Conservation (phyloP, 2,329 filamentous ascomycete species). For the Thermoascus crustaceus region DNA sequence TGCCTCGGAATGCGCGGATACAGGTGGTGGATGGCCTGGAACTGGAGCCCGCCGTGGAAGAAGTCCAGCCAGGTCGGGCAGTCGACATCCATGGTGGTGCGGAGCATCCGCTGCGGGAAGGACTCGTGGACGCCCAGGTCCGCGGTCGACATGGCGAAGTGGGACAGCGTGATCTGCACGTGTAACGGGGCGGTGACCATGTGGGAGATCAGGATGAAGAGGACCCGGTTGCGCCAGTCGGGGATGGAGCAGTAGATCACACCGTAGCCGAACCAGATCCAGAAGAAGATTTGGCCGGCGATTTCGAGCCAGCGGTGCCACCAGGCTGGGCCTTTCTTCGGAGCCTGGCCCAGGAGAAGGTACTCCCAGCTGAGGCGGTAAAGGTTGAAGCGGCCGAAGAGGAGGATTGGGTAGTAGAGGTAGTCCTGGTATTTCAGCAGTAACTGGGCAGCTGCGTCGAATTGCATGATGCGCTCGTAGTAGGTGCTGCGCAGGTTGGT, state of each 20-base stretch:
- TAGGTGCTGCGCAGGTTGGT: slow-evolving; percentile 67
- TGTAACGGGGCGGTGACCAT: slow-evolving; percentile 74
- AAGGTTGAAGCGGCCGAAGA: slow-evolving; percentile 78
- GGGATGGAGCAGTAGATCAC: slow-evolving; percentile 67
- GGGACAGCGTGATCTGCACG: slow-evolving; percentile 82
- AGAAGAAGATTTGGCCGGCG: slow-evolving; percentile 69
- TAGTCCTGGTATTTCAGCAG: slow-evolving; percentile 68
- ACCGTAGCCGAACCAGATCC: slow-evolving; percentile 79
- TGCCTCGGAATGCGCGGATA: slow-evolving; percentile 78
- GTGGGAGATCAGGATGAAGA: slow-evolving; percentile 73
- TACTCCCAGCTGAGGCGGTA: slow-evolving; percentile 75
- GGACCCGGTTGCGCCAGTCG: slow-evolving; percentile 58
- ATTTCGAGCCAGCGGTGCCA: slow-evolving; percentile 82
- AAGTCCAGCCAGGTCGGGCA: slow-evolving; percentile 84
- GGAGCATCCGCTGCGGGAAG: slow-evolving; percentile 82
- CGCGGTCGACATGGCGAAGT: slow-evolving; percentile 88
- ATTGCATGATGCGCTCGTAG: slow-evolving; percentile 72
- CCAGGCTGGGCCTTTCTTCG: slow-evolving; percentile 66
- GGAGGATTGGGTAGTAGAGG: slow-evolving; percentile 73
- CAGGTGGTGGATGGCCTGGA: slow-evolving; percentile 81
- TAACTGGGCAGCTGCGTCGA: slow-evolving; percentile 64
- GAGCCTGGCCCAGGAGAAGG: slow-evolving; percentile 61
- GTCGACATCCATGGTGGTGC: slow-evolving; percentile 90
- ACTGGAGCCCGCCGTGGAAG: slow-evolving; percentile 80
- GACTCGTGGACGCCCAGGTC: slow-evolving; percentile 78